Conservation (phyloP, 2,329 filamentous ascomycete species). For the Microcyclospora tardicrescens region DNA sequence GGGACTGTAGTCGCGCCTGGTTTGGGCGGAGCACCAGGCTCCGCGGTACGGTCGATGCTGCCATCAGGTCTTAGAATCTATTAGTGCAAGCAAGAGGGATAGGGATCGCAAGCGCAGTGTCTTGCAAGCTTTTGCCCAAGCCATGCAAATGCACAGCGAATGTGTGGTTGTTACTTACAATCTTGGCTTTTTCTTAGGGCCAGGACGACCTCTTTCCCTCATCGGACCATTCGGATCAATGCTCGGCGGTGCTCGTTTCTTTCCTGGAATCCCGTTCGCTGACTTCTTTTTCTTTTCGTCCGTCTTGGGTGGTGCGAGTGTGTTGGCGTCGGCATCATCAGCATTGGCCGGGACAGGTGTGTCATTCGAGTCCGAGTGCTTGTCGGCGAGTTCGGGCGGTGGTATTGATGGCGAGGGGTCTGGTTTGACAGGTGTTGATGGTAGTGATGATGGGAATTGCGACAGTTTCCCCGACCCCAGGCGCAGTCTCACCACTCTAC, state of each 20-base stretch:
- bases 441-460: constrained; percentile 19
- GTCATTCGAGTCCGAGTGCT: constrained; percentile 29
- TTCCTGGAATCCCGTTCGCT: constrained; percentile 6
- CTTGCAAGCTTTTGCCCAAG: background rate
- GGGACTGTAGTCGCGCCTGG: constrained; percentile 21
- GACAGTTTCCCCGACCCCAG: constrained; percentile 15
- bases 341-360: constrained; percentile 23
- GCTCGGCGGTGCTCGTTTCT: constrained; percentile 23
- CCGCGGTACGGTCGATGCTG: constrained; percentile 28
- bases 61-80: constrained; percentile 35
- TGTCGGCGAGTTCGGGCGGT: constrained; percentile 25
- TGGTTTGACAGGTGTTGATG: constrained; percentile 16
- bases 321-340: constrained; percentile 24
- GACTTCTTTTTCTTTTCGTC: constrained; percentile 56
- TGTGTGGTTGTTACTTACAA: constrained; percentile 52
- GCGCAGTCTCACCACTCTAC: constrained; percentile 16
- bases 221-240: constrained; percentile 35
- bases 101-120: background rate
- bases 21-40: constrained; percentile 24
- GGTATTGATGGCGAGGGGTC: constrained; percentile 24
- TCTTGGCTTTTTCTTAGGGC: constrained; percentile 90
- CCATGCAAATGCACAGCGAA: background rate
- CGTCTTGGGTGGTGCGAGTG: constrained; percentile 31
- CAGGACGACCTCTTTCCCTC: constrained; percentile 56
- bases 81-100: background rate